Conservation (phyloP, 2,329 filamentous ascomycete genomes). For the Scedosporium boydii region DNA sequence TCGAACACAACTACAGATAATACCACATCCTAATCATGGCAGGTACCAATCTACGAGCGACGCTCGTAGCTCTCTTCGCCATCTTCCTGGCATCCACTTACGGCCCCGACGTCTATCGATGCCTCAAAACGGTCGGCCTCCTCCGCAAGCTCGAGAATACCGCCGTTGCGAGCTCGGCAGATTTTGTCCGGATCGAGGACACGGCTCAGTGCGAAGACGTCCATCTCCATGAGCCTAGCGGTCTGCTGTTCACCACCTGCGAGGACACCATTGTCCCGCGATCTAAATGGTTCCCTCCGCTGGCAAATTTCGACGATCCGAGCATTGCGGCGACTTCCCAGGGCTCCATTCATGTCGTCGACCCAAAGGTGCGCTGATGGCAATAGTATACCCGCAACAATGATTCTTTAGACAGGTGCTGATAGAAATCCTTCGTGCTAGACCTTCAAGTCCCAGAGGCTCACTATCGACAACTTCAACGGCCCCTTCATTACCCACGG, state of each 20-base stretch:
- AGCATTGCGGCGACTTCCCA: conserved; percentile 22
- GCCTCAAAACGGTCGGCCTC: conserved; percentile 15
- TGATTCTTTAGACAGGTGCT: neutral
- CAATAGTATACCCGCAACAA: too few species aligned
- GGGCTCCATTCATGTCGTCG: conserved; percentile 41
- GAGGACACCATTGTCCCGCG: conserved; percentile 31
- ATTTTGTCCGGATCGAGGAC: conserved; percentile 34
- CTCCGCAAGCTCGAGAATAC: conserved; percentile 16
- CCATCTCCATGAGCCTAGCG: conserved; percentile 39
- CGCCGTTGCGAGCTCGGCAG: conserved; percentile 12
- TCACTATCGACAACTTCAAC: conserved; percentile 40
- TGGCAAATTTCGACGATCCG: conserved; percentile 30
- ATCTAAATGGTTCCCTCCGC: conserved; percentile 42
- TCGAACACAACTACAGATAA: too few species aligned
- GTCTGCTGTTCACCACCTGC: conserved; percentile 47
- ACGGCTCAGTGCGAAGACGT: conserved; percentile 51
- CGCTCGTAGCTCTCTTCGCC: neutral
- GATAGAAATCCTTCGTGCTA: conserved; percentile 12
- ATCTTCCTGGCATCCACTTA: conserved; percentile 1
- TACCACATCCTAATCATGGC: neutral
- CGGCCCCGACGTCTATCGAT: conserved; percentile 4
- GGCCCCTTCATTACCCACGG: conserved; percentile 49
- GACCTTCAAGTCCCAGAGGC: conserved; percentile 33
- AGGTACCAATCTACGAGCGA: neutral
- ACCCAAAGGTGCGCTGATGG: conserved; percentile 34